Base-by-base conservation (phyloP, 768 basidiomycete species). In the Calocybe cyanea region DNA sequence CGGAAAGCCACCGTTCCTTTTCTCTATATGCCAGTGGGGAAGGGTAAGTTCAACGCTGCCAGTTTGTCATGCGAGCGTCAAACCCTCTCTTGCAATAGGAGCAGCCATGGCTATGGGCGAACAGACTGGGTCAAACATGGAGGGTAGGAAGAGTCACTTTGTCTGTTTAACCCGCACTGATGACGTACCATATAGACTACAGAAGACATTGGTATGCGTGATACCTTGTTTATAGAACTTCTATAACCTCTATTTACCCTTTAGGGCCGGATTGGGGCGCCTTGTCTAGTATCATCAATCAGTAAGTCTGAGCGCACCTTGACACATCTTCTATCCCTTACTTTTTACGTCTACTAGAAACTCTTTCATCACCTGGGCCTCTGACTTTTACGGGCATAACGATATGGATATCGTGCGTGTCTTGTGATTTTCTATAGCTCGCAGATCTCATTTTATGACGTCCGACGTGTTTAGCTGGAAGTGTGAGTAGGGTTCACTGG, bases 11-110 rank as follows among this genome's bases (percentile, higher is more conserved):
- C 76, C 81, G 1, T 62, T 85, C 17, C 60, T 82, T 13, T 71
- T 80, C 54, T 81, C 82, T 6, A 57, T 86, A 4, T 86, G 82
- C 53, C 69, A 83, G 54, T 84, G 81, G 81, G 82, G 81, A 45
- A 72, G 76, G 68, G 81, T 83, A 53, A 53, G 73, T 20, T n/a
- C n/a, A 40, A 13, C 10, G 2, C 3, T 11, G n/a, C 8, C 4
- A 15, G 14, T 35, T 19, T 13, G 23, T 7, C 15, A 40, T 9
- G 10, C 31, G 25, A 28, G 25, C 25, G 25, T 28, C 11, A 28
- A 10, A 15, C 19, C 2, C 38, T n/a, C 18, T 23, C 9, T 4
- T 46, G 43, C 14, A 19, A 28, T 54, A 81, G 78, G 69, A 72
- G 60, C 77, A 80, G 65, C 75, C 76, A 0, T 82, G 79, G 80